Conservation (phyloP, 495 filamentous ascomycete genomes). For the Echria macrotheca region DNA sequence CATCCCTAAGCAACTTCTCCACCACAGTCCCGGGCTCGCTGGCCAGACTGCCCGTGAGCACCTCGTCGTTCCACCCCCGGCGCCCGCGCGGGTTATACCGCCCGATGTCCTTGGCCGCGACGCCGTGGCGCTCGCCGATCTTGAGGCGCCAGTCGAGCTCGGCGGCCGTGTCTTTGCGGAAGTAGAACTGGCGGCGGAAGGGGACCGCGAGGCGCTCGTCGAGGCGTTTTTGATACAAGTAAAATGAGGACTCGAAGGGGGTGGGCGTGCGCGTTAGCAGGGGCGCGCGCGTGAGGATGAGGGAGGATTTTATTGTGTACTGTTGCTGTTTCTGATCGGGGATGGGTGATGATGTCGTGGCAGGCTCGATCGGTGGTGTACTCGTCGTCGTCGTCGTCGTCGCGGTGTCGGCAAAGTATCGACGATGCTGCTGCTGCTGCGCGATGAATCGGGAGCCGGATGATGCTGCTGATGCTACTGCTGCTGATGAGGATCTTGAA, state of each 20-base stretch:
- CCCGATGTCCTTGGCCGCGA: constrained; percentile 77
- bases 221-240: constrained; percentile 93
- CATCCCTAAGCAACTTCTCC: constrained; percentile 65
- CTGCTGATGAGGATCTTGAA: too few species aligned
- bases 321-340: constrained; percentile 24
- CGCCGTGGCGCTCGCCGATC: constrained; percentile 60
- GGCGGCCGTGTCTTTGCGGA: constrained; percentile 79
- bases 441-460: too few species aligned
- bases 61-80: constrained; percentile 85
- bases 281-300: constrained; percentile 85
- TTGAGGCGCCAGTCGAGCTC: constrained; percentile 91
- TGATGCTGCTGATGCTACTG: too few species aligned
- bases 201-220: constrained; percentile 89
- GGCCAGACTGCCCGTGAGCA: constrained; percentile 64
- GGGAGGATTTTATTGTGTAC: constrained; percentile 68
- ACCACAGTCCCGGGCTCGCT: constrained; percentile 49
- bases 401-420: constrained; percentile 5
- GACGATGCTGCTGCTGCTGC: constrained; percentile 7
- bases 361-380: neutral
- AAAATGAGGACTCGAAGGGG: constrained; percentile 85
- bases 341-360: constrained; percentile 6
- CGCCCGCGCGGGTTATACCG: constrained; percentile 75
- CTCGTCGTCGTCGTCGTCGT: neutral
- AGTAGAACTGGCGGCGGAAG: constrained; percentile 92
- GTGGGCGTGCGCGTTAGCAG: constrained; percentile 76